Evolutionary conservation across 1,284 basidiomycete species (phyloP), one percentile per base, ranked within the genome.

Genomic region (Rhizoctonia solani): DNA sequence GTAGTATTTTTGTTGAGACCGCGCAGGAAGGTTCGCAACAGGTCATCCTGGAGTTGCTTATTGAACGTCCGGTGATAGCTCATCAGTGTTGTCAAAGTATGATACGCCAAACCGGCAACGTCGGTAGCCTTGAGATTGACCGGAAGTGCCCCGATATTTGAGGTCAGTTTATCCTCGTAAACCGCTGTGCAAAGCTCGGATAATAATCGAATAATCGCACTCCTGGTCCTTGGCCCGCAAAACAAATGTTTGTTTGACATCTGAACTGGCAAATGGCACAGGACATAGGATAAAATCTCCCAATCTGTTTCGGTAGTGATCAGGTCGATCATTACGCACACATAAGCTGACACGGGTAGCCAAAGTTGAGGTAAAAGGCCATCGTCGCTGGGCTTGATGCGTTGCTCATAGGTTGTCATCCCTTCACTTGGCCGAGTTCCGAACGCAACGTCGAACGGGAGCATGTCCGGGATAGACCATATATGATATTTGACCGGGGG

Each of bases 201-300:
- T 30, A 94, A 80, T 42, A 99, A 77, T 54, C 80, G 81, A 9
- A 85, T 79, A 21, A 97, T 84, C 21, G 87, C 83, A 11, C 77
- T 77, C 14, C 87, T 82, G 11, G 91, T 88, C 59, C 87, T 86
- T 0, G 90, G 91, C 0, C 97, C 97, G 74, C 95, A 98, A 77
- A 98, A 95, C 66, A 98, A 84, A 74, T 98, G 94, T 77, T 98
- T 98, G 83, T 99, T 99, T 59, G 90, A 82, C 2, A 99, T 83
- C 76, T 99, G 95, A 21, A 88, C 83, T 0, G 97, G 95, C 1
- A 99, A 82, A 77, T 96, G 92, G 74, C 91, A 93, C 1, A 99
- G 82, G 3, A 96, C 82, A 74, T 97, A 99, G 2, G 94, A 94
- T 14, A 98, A 81, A 37, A 99, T 81, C 72, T 99, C 97, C 96